Percentiles rank a stretch among this genome's conserved stretches.
These are phyloP conservation scores for Thielaviopsis musarum DNA, from an alignment of 2,329 filamentous ascomycete genomes.

Conservation along the genomic window DNA sequence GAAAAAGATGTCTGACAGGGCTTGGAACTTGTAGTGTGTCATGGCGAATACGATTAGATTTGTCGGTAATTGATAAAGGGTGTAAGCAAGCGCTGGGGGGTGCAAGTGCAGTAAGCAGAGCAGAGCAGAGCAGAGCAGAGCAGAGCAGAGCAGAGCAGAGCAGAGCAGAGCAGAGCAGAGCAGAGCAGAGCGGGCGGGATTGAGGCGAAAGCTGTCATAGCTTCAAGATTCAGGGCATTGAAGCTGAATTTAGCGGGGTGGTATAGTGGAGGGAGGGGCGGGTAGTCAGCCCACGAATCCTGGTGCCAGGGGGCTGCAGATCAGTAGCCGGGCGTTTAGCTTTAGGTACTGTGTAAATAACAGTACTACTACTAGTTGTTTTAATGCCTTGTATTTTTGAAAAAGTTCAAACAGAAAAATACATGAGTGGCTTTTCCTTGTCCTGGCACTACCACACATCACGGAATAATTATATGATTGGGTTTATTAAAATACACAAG, in stretches of 20 bases:
- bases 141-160: too few relatives aligned
- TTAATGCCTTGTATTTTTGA: too few relatives aligned
- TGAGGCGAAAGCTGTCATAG: not conserved
- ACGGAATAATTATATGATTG: too few relatives aligned
- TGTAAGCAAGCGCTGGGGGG: too few relatives aligned
- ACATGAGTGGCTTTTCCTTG: too few relatives aligned
- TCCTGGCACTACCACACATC: too few relatives aligned
- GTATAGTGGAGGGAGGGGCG: not conserved
- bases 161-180: too few relatives aligned
- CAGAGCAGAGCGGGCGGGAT: too few relatives aligned
- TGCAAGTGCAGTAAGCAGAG: too few relatives aligned
- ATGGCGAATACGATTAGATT: not conserved
- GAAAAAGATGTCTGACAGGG: conserved; percentile 31
- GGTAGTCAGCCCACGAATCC: not conserved
- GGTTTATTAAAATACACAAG: not conserved
- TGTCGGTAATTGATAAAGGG: not conserved
- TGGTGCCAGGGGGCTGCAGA: not conserved
- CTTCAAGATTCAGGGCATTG: not conserved
- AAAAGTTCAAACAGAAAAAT: too few relatives aligned
- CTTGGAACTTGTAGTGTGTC: conserved; percentile 16
- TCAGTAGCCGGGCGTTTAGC: not conserved
- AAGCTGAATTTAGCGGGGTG: not conserved
- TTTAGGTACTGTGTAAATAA: not conserved
- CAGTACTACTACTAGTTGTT: too few relatives aligned
- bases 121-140: too few relatives aligned